Conservation (phyloP, 2,329 filamentous ascomycete species). For the Zalaria obscura region DNA sequence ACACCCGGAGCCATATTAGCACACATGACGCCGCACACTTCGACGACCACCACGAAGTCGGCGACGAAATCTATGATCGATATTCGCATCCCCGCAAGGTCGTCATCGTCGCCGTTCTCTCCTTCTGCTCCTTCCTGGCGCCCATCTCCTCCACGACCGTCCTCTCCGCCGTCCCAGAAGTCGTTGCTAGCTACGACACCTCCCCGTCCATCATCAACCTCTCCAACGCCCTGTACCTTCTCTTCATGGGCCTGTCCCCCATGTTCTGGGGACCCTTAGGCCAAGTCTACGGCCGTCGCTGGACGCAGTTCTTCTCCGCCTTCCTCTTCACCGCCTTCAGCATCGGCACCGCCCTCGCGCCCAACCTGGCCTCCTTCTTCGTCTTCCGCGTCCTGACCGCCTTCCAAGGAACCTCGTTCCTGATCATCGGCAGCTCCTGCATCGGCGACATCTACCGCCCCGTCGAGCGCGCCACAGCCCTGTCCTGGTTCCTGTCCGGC, state of each 20-base stretch:
- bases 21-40: constrained; percentile 10
- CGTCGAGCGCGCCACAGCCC: constrained; percentile 55
- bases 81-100: constrained; percentile 49
- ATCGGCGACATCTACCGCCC: constrained; percentile 44
- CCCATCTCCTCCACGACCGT: constrained; percentile 63
- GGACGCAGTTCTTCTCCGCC: constrained; percentile 42
- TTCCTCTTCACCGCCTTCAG: constrained; percentile 53
- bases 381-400: constrained; percentile 62
- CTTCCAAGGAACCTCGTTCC: constrained; percentile 60
- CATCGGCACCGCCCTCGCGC: constrained; percentile 58
- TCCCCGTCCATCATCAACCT: constrained; percentile 57
- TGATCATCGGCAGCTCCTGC: constrained; percentile 56
- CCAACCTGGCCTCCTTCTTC: constrained; percentile 57
- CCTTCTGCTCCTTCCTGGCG: constrained; percentile 62
- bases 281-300: constrained; percentile 32
- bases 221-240: constrained; percentile 56
- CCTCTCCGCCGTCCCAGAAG: constrained; percentile 59
- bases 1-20: constrained; percentile 8
- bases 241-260: constrained; percentile 58
- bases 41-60: constrained; percentile 22
- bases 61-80: constrained; percentile 47
- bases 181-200: constrained; percentile 49
- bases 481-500: constrained; percentile 59
- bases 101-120: constrained; percentile 53
- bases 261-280: constrained; percentile 59